A percentile compares a stretch with the other conserved stretches of the same genome.
These are phyloP conservation scores for Malbranchea zuffiana DNA, from an alignment of 2,329 filamentous ascomycete genomes.

Conservation along the genomic window DNA sequence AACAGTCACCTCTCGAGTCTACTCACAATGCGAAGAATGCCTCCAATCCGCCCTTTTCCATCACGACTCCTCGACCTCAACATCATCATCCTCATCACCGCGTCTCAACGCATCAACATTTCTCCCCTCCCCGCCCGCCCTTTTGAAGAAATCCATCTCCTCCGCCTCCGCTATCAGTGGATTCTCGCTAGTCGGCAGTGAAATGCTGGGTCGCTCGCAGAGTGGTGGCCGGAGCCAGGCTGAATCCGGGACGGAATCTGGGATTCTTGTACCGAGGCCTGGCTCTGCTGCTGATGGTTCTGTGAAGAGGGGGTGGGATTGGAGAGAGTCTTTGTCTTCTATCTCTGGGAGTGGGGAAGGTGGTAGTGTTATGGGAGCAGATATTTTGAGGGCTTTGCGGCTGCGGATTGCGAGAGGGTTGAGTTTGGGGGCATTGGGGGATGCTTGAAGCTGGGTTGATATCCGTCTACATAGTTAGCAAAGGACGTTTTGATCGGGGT, in stretches of 20 bases:
- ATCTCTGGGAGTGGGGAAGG: too few relatives aligned
- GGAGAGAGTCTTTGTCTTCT: conserved; percentile 52
- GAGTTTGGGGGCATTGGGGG: conserved; percentile 28
- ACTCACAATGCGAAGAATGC: conserved; percentile 64
- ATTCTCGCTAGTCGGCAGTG: conserved; percentile 63
- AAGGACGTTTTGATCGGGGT: not conserved
- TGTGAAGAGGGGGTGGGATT: conserved; percentile 60
- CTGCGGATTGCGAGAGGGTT: conserved; percentile 65
- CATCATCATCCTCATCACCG: conserved; percentile 12
- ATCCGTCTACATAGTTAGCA: too few relatives aligned
- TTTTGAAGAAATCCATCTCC: conserved; percentile 54
- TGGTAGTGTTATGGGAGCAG: conserved; percentile 50
- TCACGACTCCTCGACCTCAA: conserved; percentile 14
- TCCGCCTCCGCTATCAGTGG: conserved; percentile 46
- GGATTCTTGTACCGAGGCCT: conserved; percentile 34
- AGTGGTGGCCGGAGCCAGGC: conserved; percentile 20
- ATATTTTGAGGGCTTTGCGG: conserved; percentile 63
- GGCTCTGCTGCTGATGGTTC: conserved; percentile 20
- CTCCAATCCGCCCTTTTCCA: conserved; percentile 65
- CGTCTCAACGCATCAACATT: too few relatives aligned
- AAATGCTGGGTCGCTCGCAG: conserved; percentile 47
- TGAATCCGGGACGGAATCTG: conserved; percentile 39
- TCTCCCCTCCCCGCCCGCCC: conserved; percentile 46
- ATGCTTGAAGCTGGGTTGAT: too few relatives aligned
- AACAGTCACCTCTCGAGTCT: conserved; percentile 62